Evolutionary conservation across 768 basidiomycete species (phyloP), one percentile per base, ranked within the genome.

Genomic region (Podaxis mareebaensis): DNA sequence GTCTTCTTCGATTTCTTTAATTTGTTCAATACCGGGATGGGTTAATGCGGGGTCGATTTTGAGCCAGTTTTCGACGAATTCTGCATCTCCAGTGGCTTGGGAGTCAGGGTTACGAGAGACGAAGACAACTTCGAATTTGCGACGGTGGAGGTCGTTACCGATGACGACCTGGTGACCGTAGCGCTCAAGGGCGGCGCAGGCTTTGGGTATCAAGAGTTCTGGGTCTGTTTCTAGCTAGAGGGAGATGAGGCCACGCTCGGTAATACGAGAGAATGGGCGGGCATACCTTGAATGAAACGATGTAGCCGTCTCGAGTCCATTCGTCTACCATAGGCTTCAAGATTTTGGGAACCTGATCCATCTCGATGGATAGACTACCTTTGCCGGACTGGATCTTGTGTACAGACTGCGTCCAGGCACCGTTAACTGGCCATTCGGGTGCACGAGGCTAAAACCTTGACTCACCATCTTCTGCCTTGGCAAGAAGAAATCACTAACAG

Each of bases 311-410:
- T 6, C 83, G 86, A 1, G 88, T 90, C 96, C 97, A 99, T 73
- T 99, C 94, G 51, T 91, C 88, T 6, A 98, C 95, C 77, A 99
- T 80, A 0, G 95, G 91, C 74, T 93, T 92, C 52, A 99, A 78
- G 39, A 98, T 89, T 76, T 99, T 99, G 7, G 97, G 97, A 0
- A 99, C 96, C 74, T 98, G 95, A 71, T 99, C 97, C 97, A 99
- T 99, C 75, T 99, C 96, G 61, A 99, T 92, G 52, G 87, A 85
- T 26, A 99, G 78, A 67, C 90, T 96, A 1, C 96, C 96, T 72
- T 96, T 95, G 30, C 93, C 93, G 0, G 95, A 97, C 71, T 99
- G 96, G 40, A 99, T 99, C 78, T 99, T 99, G 78, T 99, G 97
- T 76, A 94, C 95, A 1, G 94, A 91, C 96, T 97, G 69, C 0